Evolutionary conservation across 1,284 basidiomycete species (phyloP).

Genomic region (Xanthoconium separans): DNA sequence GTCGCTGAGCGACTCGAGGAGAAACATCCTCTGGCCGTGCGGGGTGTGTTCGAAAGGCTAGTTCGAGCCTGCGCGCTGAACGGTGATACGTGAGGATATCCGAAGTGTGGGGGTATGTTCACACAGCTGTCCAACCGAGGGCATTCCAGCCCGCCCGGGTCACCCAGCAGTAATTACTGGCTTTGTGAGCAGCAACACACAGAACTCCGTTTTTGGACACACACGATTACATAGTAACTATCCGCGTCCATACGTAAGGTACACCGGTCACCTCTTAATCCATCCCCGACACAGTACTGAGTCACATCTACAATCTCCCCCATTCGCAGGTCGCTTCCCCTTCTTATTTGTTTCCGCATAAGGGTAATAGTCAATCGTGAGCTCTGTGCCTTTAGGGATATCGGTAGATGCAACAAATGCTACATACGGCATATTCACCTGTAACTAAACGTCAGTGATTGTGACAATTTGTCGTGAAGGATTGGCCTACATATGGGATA

Average conservation of each 20-base stretch:
- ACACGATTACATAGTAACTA: too few relatives aligned
- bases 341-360: constrained; percentile 29
- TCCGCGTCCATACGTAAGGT: too few relatives aligned
- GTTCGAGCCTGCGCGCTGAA: not conserved
- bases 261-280: constrained; percentile 21
- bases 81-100: constrained; percentile 3
- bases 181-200: too few relatives aligned
- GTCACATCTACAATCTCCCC: constrained; percentile 20
- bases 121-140: constrained; percentile 9
- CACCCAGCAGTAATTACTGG: not conserved
- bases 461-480: not conserved
- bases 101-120: constrained; percentile 14
- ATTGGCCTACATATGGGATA: constrained; percentile 46
- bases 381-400: constrained; percentile 52
- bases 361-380: constrained; percentile 66
- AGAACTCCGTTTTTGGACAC: too few relatives aligned
- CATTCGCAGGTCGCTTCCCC: constrained; percentile 21
- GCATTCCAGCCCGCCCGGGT: not conserved
- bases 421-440: constrained; percentile 61
- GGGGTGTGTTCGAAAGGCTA: not conserved
- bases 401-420: constrained; percentile 51
- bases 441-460: not conserved
- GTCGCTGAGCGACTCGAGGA: constrained; percentile 39
- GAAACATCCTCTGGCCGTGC: constrained; percentile 13
- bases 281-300: constrained; percentile 28